Evolutionary conservation across 2,329 filamentous ascomycete genomes (phyloP).

Genomic region (Botrytis porri): DNA sequence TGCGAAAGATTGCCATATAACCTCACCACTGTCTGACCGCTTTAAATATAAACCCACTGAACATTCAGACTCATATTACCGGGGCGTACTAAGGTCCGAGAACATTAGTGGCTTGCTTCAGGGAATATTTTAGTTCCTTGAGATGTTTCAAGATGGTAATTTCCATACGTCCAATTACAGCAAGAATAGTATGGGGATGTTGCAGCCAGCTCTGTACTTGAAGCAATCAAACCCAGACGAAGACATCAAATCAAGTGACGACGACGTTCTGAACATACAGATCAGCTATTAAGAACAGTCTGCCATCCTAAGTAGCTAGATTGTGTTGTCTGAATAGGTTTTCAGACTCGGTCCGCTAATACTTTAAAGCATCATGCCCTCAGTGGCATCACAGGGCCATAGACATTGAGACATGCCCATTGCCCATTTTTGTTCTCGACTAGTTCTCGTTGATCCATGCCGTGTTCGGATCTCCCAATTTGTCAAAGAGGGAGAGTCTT

Average conservation of each 20-base stretch:
- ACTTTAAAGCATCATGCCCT: not conserved
- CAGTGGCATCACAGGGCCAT: no score
- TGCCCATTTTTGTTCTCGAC: not conserved
- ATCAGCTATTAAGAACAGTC: not conserved
- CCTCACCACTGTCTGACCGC: not conserved
- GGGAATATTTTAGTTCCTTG: not conserved
- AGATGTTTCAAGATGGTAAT: not conserved
- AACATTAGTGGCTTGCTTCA: not conserved
- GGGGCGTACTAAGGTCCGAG: conserved; percentile 33
- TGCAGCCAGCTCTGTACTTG: no score
- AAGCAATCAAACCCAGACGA: not conserved
- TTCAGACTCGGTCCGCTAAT: not conserved
- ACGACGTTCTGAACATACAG: no score
- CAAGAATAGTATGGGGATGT: not conserved
- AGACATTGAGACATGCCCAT: no score
- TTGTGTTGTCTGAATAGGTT: not conserved
- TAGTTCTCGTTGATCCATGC: not conserved
- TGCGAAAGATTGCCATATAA: not conserved
- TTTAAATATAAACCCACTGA: conserved; percentile 37
- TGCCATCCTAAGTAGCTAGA: not conserved
- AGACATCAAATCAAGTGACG: not conserved
- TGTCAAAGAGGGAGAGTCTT: not conserved
- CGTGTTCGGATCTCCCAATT: not conserved
- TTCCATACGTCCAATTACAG: not conserved
- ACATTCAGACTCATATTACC: conserved; percentile 41